Base-by-base conservation (phyloP, 176 grass and related monocot species). In the Eleusine indica region DNA sequence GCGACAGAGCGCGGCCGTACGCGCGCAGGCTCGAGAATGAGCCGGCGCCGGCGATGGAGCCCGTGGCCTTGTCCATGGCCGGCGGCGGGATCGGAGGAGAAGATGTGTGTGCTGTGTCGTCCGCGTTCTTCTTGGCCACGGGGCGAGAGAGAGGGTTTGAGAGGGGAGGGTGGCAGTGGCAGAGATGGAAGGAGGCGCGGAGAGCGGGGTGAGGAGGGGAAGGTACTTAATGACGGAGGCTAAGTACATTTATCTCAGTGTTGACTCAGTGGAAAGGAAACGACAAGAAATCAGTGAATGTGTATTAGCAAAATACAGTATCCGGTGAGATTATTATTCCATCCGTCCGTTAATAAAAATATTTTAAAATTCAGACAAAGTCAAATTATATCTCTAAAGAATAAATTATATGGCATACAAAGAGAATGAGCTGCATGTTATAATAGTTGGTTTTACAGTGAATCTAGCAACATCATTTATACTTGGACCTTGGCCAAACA, bases 21-120 rank as follows among this genome's bases (percentile, higher is more conserved):
- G 61, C 61, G 25, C 61, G 61, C 61, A 64, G 61, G 61, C 63
- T 66, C 29, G 63, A 29, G 63, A 66, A 66, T 30, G 30, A 66
- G 13, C 63, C 13, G 29, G 12, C 30, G 63, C 1, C 30, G 63
- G 1, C 29, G 32, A 13, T 12, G 12, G 29, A 10, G 44, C 44
- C 9, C 63, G 4, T 5, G 29, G 4, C 30, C 25, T 12, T 11
- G 13, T 66, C 63, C 63, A 37, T 66, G 61, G 61, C 61, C 11
- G 61, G 25, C 49, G 1, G 74, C 29, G 39, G 72, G 6, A 47
- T 4, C 14, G 76, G 29, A 38, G 65, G 68, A 17, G 66, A 8
- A 8, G 54, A 5, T 19, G 18, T 19, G 54, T 46, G 44, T 9
- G 44, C 44, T 2, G 44, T 47, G 44, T 47, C 44, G 44, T 47